Evolutionary conservation across 306 rosid species (phyloP), one percentile per base, ranked within the genome.

Genomic region (Pyrus bretschneideri): DNA sequence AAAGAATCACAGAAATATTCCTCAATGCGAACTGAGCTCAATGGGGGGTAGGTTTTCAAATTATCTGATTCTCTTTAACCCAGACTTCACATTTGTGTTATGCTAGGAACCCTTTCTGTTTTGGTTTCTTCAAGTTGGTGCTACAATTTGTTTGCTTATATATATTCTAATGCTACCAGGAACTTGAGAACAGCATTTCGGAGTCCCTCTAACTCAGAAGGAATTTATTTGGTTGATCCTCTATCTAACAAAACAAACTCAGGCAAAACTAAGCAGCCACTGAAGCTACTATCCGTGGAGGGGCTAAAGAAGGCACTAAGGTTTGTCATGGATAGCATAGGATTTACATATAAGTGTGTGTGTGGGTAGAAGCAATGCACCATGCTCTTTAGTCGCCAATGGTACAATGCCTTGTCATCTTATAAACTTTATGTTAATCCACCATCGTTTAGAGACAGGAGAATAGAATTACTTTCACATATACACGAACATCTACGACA

Each of bases 191-290:
- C 95, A 62, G 93, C 87, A 31, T 92, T 90, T 85, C 85, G 83
- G 78, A 81, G 82, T 87, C 73, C 88, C 67, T 85, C 42, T 81
- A 86, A 74, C 75, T 72, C 91, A 23, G 97, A 95, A 87, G 97
- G 98, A 74, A 86, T 92, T 80, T 85, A 82, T 86, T 79, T 95
- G 89, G 97, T 95, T 60, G 93, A 92, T 74, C 97, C 92, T 71
- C 83, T 83, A 68, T 80, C 85, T 35, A 80, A 83, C 46, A 89
- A 81, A 82, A 73, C 82, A 45, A 90, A 89, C 55, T 2, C 60
- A 22, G 84, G 82, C 55, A 92, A 89, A 76, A 46, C 90, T 21
- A 67, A 23, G 73, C 85, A 81, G 73, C 88, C 97, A 6, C 70
- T 79, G 46, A 92, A 89, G 86, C 79, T 92, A 72, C 70, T 92